Evolutionary conservation across 768 basidiomycete species (phyloP).

Genomic region (Suillus subluteus): DNA sequence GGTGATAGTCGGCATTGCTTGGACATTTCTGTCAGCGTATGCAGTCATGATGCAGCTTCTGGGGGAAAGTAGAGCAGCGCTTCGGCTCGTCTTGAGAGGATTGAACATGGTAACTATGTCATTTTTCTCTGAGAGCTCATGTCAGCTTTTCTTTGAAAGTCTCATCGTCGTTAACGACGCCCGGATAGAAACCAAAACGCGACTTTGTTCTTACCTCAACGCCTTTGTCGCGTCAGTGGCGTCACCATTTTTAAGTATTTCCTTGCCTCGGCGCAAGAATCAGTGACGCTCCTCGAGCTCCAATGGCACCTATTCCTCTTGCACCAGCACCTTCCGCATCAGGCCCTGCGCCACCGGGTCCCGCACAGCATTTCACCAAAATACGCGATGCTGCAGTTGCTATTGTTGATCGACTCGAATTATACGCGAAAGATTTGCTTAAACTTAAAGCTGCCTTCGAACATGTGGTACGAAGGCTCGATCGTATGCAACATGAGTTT

Average conservation of each 20-base stretch:
- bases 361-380: background rate
- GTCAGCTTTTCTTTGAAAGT: background rate
- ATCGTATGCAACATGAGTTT: background rate
- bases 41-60: too few species aligned
- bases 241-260: background rate
- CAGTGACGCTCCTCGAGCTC: background rate
- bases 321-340: background rate
- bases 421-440: background rate
- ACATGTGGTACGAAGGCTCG: background rate
- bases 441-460: background rate
- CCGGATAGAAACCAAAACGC: background rate
- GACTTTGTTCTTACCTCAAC: background rate
- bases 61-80: too few species aligned
- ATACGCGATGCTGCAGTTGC: background rate
- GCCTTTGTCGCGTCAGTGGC: background rate
- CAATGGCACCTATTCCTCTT: background rate
- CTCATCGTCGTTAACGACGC: background rate
- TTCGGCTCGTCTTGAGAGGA: constrained; percentile 62
- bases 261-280: background rate
- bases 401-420: background rate
- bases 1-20: too few species aligned
- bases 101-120: constrained; percentile 60
- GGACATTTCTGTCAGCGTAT: too few species aligned
- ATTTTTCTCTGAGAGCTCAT: too few species aligned
- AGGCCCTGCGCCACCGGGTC: background rate